Percentiles rank a stretch among this genome's conserved stretches.
Conservation (phyloP, 108 stramenopile genomes). For the Cyclotella atomus region DNA sequence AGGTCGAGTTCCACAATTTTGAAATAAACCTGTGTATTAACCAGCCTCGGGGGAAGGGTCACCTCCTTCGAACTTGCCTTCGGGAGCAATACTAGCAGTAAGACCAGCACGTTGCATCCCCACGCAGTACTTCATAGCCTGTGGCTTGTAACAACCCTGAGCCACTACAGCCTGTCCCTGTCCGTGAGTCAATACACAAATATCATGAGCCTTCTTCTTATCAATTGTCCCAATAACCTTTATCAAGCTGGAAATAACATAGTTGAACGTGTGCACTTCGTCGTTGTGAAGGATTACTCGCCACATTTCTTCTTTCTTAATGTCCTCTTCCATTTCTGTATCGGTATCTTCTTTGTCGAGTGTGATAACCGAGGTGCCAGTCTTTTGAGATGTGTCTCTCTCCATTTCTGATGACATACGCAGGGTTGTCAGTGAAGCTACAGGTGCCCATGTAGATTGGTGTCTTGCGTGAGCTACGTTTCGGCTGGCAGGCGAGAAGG, state of each 20-base stretch:
- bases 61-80: constrained; percentile 52
- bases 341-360: constrained; percentile 80
- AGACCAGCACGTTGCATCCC: constrained; percentile 90
- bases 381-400: constrained; percentile 62
- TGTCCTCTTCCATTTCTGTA: constrained; percentile 76
- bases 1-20: neutral
- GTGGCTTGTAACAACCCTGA: constrained; percentile 86
- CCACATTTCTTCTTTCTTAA: constrained; percentile 80
- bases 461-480: neutral
- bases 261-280: constrained; percentile 96
- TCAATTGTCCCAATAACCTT: constrained; percentile 89
- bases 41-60: constrained; percentile 7
- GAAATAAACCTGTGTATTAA: neutral
- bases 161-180: constrained; percentile 92
- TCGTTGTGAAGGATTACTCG: constrained; percentile 96
- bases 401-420: constrained; percentile 53
- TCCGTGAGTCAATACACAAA: constrained; percentile 91
- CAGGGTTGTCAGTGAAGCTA: constrained; percentile 27
- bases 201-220: constrained; percentile 88
- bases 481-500: constrained; percentile 13
- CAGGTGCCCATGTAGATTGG: neutral
- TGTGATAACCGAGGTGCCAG: constrained; percentile 58
- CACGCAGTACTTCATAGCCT: constrained; percentile 90
- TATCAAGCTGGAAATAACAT: constrained; percentile 89
- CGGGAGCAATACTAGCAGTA: constrained; percentile 93